These are phyloP conservation scores for Volvox carteri DNA, from an alignment of 163 green algal species.

Conservation along the genomic window DNA sequence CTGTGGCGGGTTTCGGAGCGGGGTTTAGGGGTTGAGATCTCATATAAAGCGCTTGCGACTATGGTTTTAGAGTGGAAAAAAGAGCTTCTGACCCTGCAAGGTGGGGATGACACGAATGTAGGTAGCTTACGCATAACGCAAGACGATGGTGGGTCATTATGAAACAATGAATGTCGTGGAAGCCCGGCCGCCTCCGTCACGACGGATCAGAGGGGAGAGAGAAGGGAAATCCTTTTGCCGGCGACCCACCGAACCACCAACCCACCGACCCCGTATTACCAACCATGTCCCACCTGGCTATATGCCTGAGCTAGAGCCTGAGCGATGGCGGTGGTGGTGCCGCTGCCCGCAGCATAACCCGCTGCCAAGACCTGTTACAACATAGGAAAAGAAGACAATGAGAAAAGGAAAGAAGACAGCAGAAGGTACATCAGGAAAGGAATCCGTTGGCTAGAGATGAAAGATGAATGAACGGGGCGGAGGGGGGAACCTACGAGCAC, in stretches of 20 bases:
- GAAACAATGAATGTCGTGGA: background rate
- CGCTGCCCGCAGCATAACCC: conserved; percentile 1
- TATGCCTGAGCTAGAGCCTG: conserved; percentile 22
- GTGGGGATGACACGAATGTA: background rate
- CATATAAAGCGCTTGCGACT: background rate
- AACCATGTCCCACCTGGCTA: background rate
- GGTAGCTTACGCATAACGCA: too few relatives aligned
- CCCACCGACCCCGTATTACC: too few relatives aligned
- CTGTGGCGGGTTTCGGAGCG: background rate
- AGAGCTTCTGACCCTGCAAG: background rate
- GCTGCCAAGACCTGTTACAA: conserved; percentile 13
- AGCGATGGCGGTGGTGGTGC: background rate
- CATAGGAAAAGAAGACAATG: background rate
- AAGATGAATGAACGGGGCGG: background rate
- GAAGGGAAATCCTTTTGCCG: background rate
- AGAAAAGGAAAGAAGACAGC: too few relatives aligned
- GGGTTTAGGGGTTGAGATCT: background rate
- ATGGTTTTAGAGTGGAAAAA: background rate
- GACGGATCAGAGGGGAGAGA: background rate
- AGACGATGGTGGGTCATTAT: background rate
- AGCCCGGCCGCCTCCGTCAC: too few relatives aligned
- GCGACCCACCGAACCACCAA: too few relatives aligned
- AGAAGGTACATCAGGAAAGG: background rate
- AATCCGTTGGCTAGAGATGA: background rate
- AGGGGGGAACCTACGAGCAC: too few relatives aligned